Evolutionary conservation across 2,329 filamentous ascomycete genomes (phyloP), one percentile per base, ranked within the genome.

Genomic region (Colletotrichum gloeosporioides): DNA sequence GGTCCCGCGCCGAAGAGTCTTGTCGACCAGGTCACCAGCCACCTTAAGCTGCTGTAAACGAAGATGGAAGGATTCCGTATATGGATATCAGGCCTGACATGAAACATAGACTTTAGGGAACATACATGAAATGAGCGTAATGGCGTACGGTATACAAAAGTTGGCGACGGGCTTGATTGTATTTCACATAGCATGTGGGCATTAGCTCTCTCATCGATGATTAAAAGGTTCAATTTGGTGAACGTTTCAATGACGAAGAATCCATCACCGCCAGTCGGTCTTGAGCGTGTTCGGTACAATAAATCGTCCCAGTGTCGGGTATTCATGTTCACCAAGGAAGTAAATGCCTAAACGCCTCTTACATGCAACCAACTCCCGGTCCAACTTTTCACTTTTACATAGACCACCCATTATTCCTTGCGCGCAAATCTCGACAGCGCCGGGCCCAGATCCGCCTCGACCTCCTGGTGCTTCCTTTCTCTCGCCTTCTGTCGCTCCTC

Each of bases 371-470:
- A 75, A 77, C 71, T 77, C 71, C 75, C 53, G 49, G 66, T 67
- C 53, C 75, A 77, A 44, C 71, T 77, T 74, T 74, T 76, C 22
- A 53, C 49, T 65, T 65, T 63, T 49, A 69, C 69, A 73, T 18
- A 32, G 6, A 32, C 53, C 63, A n/a, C 39, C 32, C 36, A 73
- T 82, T 87, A 90, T 73, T 91, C 91, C 85, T 93, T 96, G 84
- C 91, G 92, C 18, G 93, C 95, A 87, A 99, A 99, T 80, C 97
- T 91, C 75, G 92, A 93, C 83, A 99, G 86, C 64, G 96, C 95
- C 77, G 96, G 96, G 0, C 97, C 97, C 79, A 98, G 88, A 79
- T 96, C 94, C 75, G 90, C 90, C 84, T 94, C 90, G 79, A 90
- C 89, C 84, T 95, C 92, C 82, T 92, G 82, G 64, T 87, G 86